Evolutionary conservation across 2,329 filamentous ascomycete genomes (phyloP), one percentile per base, ranked within the genome.

Genomic region (Sporothrix dimorphospora): DNA sequence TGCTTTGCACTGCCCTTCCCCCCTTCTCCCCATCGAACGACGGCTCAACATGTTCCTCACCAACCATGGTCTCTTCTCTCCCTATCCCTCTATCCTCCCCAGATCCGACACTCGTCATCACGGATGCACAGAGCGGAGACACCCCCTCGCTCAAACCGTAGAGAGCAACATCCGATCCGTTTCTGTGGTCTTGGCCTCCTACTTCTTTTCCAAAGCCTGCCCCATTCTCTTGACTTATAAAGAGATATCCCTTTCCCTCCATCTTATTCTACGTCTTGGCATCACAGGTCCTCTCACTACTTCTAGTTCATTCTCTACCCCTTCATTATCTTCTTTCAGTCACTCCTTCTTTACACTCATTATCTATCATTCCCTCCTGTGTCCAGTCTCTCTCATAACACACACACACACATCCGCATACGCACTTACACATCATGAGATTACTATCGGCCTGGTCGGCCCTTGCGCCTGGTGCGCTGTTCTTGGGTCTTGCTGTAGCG

Each of bases 401-500:
- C 27, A 57, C 53, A 55, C 24, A 7, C 24, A 30, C 34, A 14
- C 42, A n/a, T n/a, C n/a, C n/a, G n/a, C n/a, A n/a, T n/a, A 9
- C 24, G 40, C 40, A 47, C 30, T 34, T 34, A 34, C 6, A 40
- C 53, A 69, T 19, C n/a, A 72, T 72, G 71, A 72, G 67, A 47
- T 38, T 72, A n/a, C 49, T 40, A n/a, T 57, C 71, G 6, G 34
- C 59, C 38, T 27, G 69, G 27, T 61, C 71, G 21, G 71, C 55
- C 71, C 14, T 72, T 11, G 71, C 57, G 53, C 71, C 71, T 69
- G 71, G 65, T 51, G 55, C 47, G 40, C 53, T 72, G 9, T 45
- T 72, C 21, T 11, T 38, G 34, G 14, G 67, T 11, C 45, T 59
- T 66, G 57, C 66, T n/a, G 34, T 38, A 3, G 55, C 71, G 8